phyloP scores from a whole-genome alignment of 2,329 filamentous ascomycete species.

The Pseudocercospora cruenta region DNA sequence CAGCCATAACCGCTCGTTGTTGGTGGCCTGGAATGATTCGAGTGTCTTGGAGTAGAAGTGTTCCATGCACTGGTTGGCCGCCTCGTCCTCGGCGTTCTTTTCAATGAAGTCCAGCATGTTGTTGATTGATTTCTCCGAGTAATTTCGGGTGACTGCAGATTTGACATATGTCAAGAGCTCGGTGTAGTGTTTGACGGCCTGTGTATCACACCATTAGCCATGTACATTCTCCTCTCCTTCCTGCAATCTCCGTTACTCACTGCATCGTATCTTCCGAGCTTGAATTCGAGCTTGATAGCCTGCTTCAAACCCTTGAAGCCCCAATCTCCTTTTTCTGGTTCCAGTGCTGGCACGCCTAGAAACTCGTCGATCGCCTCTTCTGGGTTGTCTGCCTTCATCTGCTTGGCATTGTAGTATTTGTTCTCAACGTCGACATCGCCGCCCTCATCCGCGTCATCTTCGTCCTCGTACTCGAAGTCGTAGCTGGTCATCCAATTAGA shows the following conservation, averaged over 20 bases:
- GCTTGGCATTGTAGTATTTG: conserved; percentile 99
- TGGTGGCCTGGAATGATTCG: conserved; percentile 92
- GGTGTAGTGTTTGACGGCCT: conserved; percentile 90
- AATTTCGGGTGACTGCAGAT: conserved; percentile 94
- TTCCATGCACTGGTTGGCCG: conserved; percentile 82
- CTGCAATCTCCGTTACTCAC: conserved; percentile 50
- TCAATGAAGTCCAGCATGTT: conserved; percentile 99
- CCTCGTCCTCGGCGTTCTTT: conserved; percentile 75
- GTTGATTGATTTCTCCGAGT: conserved; percentile 99
- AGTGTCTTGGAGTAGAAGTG: conserved; percentile 93
- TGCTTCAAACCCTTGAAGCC: conserved; percentile 98
- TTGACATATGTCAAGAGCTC: conserved; percentile 97
- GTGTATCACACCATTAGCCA: conserved; percentile 6
- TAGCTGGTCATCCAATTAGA: conserved; percentile 58
- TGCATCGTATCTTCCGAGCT: conserved; percentile 83
- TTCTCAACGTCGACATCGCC: conserved; percentile 96
- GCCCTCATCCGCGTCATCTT: conserved; percentile 83
- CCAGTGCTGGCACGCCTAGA: conserved; percentile 79
- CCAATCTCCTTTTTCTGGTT: conserved; percentile 95
- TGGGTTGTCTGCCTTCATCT: conserved; percentile 85
- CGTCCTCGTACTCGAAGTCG: conserved; percentile 97
- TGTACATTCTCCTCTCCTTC: neutral
- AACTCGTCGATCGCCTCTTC: conserved; percentile 91
- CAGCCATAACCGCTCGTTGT: conserved; percentile 95
- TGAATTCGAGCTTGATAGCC: conserved; percentile 96